Base-by-base conservation (phyloP, 2,329 filamentous ascomycete genomes). In the Fusarium ambrosium region DNA sequence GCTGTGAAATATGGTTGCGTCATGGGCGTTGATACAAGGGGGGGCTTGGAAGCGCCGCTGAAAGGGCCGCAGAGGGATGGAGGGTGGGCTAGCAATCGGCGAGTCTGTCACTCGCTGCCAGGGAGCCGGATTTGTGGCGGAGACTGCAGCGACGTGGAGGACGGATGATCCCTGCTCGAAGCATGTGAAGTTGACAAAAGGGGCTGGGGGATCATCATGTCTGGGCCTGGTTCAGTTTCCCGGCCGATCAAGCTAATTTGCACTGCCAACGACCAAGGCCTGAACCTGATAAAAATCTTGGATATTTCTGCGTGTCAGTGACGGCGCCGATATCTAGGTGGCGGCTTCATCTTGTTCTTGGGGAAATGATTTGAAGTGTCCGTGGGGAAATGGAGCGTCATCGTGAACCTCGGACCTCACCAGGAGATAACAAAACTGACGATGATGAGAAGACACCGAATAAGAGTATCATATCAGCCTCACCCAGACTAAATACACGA, bases 51-150 rank as follows among this genome's bases (percentile, higher is more conserved):
- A 55, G 51, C 37, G 51, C 53, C 53, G 63, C 63, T 59, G 53
- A 60, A 60, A 65, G 36, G 36, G 36, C 59, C 59, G 62, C 13
- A 24, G 41, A 36, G n/a, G 22, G 16, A 41, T 32, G 65, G 60
- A 41, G 37, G 65, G 60, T 24, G 58, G 48, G 56, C 68, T 51
- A 29, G 45, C 8, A 51, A 6, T 51, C 24, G 45, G 7, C 45
- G 24, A 51, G 45, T 32, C 48, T 53, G 48, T 53, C 48, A 53
- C 48, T 53, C 45, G 48, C 66, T 55, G 66, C 69, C 67, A 75
- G 67, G 66, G 58, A 75, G 73, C 64, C 61, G 73, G 72, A 71
- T 75, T 68, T 75, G 70, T 75, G 70, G 70, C 73, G 70, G 70
- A 55, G 64, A 75, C 63, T 65, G 51, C 10, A 16, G 62, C 55